A percentile compares a stretch with the other conserved stretches of the same genome.
Conservation (phyloP, 148 eudicot genomes). For the Drosera capensis region DNA sequence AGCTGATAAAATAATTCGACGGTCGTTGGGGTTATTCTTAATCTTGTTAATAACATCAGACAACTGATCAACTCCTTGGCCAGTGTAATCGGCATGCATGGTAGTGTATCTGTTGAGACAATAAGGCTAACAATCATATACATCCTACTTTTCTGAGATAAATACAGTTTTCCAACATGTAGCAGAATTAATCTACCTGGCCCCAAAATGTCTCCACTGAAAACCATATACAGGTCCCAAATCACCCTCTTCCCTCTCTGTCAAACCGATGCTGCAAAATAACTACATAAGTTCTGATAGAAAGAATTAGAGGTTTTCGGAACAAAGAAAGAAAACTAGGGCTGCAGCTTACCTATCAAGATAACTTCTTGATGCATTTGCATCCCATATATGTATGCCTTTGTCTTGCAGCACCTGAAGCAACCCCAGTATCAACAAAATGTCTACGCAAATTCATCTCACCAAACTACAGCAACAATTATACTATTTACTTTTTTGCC, state of each 20-base stretch:
- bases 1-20: slow-evolving; percentile 82
- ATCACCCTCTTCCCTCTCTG: slow-evolving; percentile 92
- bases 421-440: no score
- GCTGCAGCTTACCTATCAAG: slow-evolving; percentile 56
- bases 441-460: no score
- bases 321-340: neutral
- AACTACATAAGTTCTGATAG: neutral
- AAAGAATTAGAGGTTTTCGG: neutral
- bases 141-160: neutral
- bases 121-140: neutral
- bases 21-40: slow-evolving; percentile 77
- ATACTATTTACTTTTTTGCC: no score
- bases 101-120: slow-evolving; percentile 43
- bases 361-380: slow-evolving; percentile 80
- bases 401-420: slow-evolving; percentile 66
- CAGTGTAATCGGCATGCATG: slow-evolving; percentile 89
- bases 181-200: slow-evolving; percentile 36
- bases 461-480: no score
- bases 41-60: slow-evolving; percentile 72
- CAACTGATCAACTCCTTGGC: slow-evolving; percentile 89
- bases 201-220: slow-evolving; percentile 96
- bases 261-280: slow-evolving; percentile 65
- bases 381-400: slow-evolving; percentile 89
- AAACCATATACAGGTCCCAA: slow-evolving; percentile 95
- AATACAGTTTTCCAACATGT: neutral